Evolutionary conservation across 116 monocot species (phyloP), one percentile per base, ranked within the genome.

Genomic region (Posidonia oceanica): DNA sequence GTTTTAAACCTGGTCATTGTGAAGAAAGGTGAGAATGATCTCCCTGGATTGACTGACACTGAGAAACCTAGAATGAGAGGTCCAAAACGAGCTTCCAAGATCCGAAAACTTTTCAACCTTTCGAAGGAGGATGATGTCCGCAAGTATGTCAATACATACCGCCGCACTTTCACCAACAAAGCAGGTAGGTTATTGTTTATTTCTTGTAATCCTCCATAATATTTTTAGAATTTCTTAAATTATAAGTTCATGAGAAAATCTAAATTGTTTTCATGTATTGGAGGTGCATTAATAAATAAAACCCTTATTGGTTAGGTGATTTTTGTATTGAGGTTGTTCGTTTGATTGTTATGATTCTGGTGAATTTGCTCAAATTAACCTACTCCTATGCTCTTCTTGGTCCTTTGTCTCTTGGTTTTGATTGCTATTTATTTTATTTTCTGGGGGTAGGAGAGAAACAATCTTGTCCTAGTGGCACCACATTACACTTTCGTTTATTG

Each of bases 111-210:
- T 13, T 86, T 86, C 71, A 86, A 83, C 59, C 80, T 86, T 56
- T 83, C 83, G 13, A 80, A 80, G 73, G 86, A 86, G 38, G 86
- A 86, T 75, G 86, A 86, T 80, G 86, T 86, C 10, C 86, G 80
- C 59, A 86, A 86, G 42, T 86, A 86, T 64, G 86, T 86, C 38
- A 86, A 86, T 21, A 82, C 86, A 22, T 86, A 86, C 36, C 76
- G 86, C 55, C 70, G 82, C 4, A 82, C 77, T 18, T 86, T 86
- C 74, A 86, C 82, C 15, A 79, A 59, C 36, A 82, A 81, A 79
- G 3, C 81, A 68, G 85, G 85, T 85, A 4, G 4, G 23, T 63
- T 15, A 17, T 4, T 56, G 4, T 18, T 18, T n/a, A 56, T 6
- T 38, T 4, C 36, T 37, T 12, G 61, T 7, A 29, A 1, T 62